Evolutionary conservation across 2,329 filamentous ascomycete species (phyloP).

Genomic region (Monosporascus sp.): DNA sequence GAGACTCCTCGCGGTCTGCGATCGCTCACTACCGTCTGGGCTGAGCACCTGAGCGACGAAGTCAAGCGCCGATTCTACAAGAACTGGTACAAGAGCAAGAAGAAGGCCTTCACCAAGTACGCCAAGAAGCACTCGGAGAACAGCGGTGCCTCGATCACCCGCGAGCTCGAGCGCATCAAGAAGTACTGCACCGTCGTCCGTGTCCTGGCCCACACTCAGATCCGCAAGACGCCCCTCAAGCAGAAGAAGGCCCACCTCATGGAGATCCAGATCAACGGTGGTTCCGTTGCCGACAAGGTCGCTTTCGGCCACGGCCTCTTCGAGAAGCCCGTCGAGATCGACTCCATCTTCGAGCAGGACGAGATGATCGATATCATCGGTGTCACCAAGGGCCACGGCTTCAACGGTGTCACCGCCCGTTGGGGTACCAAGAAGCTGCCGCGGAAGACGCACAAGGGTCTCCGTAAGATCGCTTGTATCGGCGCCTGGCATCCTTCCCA

Average conservation of each 20-base stretch:
- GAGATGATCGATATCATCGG: conserved; percentile 99
- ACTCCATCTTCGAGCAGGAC: conserved; percentile 96
- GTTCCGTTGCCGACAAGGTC: conserved; percentile 93
- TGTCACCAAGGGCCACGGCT: conserved; percentile 99
- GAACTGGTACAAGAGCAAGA: conserved; percentile 99
- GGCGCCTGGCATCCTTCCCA: conserved; percentile 99
- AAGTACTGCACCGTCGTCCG: conserved; percentile 99
- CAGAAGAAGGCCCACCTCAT: conserved; percentile 99
- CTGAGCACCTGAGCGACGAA: conserved; percentile 98
- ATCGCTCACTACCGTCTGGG: conserved; percentile 99
- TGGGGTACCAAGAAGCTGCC: conserved; percentile 99
- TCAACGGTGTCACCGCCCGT: conserved; percentile 91
- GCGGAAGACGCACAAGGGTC: conserved; percentile 99
- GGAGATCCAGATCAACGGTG: conserved; percentile 99
- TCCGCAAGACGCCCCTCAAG: conserved; percentile 98
- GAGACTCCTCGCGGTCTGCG: conserved; percentile 99
- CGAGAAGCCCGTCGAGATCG: conserved; percentile 96
- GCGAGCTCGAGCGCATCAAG: conserved; percentile 99
- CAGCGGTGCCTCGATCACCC: conserved; percentile 83
- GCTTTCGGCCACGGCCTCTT: conserved; percentile 92
- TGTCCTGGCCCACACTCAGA: conserved; percentile 98
- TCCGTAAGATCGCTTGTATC: conserved; percentile 99
- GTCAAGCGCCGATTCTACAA: conserved; percentile 99
- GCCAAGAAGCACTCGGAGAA: conserved; percentile 99
- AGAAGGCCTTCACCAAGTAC: conserved; percentile 99